Base-by-base conservation (phyloP, 345 rosid species). In the Cardamine resedifolia region DNA sequence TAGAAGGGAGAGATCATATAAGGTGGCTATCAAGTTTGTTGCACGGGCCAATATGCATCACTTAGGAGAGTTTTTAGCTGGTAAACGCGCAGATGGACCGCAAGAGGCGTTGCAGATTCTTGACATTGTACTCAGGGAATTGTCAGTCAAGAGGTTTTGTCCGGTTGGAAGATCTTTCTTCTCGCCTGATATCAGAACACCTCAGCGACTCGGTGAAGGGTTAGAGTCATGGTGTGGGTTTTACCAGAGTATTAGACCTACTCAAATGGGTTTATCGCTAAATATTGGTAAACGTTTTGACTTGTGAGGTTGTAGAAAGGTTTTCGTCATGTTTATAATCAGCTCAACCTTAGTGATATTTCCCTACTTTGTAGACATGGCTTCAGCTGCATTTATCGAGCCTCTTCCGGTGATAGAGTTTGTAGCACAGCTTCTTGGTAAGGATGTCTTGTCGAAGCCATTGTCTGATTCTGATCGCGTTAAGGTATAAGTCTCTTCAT, bases 141-240 rank as follows among this genome's bases (percentile, higher is more conserved):
- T 95, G 16, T 90, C 99, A 2, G 82, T 82, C 3, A 90, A 86
- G 78, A 86, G 98, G 81, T 95, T 83, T 70, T 87, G 86, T 67
- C 94, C 96, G 0, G 74, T 95, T 52, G 98, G 98, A 44, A 86
- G 98, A 77, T 95, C 94, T 19, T 95, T 95, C 84, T 95, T 90
- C 64, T 95, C 99, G 34, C 99, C 97, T 12, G 85, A 83, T 78
- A 80, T 90, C 55, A 81, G 91, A 81, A 79, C 81, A 28, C 96
- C 96, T 0, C 96, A 88, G 58, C 71, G 89, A 26, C 91, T 95
- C 7, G 97, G 99, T 62, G 99, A 95, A 16, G 99, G 99, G 61
- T 85, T 95, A 78, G 97, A 95, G 86, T 88, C 96, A 16, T 95
- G 99, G 99, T 92, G 97, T 58, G 99, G 99, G 27, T 95, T 92